Base-by-base conservation (phyloP, 2,329 filamentous ascomycete species). In the Teratosphaeriaceae sp. region DNA sequence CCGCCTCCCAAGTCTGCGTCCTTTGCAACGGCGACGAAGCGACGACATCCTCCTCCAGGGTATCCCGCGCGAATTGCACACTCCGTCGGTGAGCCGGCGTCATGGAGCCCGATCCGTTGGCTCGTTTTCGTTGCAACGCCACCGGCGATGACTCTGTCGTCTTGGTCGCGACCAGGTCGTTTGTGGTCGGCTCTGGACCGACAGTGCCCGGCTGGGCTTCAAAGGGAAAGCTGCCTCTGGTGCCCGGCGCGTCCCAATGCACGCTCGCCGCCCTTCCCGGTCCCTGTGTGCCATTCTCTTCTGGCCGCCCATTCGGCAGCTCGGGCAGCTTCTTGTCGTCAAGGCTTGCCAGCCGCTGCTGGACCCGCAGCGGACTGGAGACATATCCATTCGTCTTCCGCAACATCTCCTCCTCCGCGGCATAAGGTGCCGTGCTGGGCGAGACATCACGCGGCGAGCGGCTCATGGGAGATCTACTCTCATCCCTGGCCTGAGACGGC, bases 21-120 rank as follows among this genome's bases (percentile, higher is more conserved):
- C 51, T 57, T 26, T 43, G 45, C 12, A 59, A 42, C 12, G 50
- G 48, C 26, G 50, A 48, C 12, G 49, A 43, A 11, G 36, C 46
- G 36, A 22, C 37, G 36, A 22, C 37, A 8, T 52, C 51, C 26
- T 56, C 54, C 8, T 52, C 50, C 12, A 44, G 36, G 5, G 27
- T 31, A 5, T 45, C 47, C n/a, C 56, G 48, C 27, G 51, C 54
- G 38, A 61, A 60, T 22, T 59, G 56, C 21, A 60, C 56, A 42
- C 56, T 60, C 40, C 56, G 47, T 34, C 51, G 35, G 5, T 48
- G 38, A 18, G 55, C 44, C 13, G 57, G 55, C 11, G 57, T 58
- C 15, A 38, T 43, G 16, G 48, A 40, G 12, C 46, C 50, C 7
- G 36, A 38, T 19, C 16, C 36, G n/a, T 46, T 40, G 19, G 26